phyloP scores from a whole-genome alignment of 2,329 filamentous ascomycete species.

The Fusarium bactridioides region DNA sequence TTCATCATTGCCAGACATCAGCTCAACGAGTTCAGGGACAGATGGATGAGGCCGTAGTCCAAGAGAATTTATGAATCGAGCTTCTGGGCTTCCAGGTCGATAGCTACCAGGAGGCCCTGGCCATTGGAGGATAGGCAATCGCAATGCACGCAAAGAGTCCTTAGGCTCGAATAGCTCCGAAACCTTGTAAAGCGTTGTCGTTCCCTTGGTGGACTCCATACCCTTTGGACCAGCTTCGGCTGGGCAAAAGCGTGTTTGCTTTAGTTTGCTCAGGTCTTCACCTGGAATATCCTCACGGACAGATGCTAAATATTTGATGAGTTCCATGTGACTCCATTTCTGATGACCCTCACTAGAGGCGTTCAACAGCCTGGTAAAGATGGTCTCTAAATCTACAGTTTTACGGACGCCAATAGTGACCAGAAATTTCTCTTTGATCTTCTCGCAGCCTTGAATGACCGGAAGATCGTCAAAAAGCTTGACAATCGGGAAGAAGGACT shows the following conservation, averaged over 20 bases:
- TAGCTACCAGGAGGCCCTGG: constrained; percentile 71
- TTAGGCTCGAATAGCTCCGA: constrained; percentile 85
- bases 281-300: constrained; percentile 87
- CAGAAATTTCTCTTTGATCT: constrained; percentile 91
- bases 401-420: constrained; percentile 87
- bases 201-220: constrained; percentile 61
- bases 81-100: constrained; percentile 72
- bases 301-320: constrained; percentile 93
- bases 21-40: constrained; percentile 76
- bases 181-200: constrained; percentile 70
- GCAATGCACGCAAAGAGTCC: constrained; percentile 71
- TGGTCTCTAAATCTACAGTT: constrained; percentile 91
- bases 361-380: constrained; percentile 85
- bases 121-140: constrained; percentile 83
- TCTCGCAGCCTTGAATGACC: constrained; percentile 75
- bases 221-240: constrained; percentile 70
- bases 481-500: constrained; percentile 93
- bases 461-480: constrained; percentile 95
- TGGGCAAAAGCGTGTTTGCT: constrained; percentile 81
- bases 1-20: constrained; percentile 73
- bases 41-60: constrained; percentile 78
- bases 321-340: constrained; percentile 90
- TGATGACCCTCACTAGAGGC: constrained; percentile 63
- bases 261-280: constrained; percentile 81
- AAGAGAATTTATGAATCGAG: constrained; percentile 73